Evolutionary conservation across 2,329 filamentous ascomycete species (phyloP), one percentile per base, ranked within the genome.

Genomic region (Colletotrichum caudatum): DNA sequence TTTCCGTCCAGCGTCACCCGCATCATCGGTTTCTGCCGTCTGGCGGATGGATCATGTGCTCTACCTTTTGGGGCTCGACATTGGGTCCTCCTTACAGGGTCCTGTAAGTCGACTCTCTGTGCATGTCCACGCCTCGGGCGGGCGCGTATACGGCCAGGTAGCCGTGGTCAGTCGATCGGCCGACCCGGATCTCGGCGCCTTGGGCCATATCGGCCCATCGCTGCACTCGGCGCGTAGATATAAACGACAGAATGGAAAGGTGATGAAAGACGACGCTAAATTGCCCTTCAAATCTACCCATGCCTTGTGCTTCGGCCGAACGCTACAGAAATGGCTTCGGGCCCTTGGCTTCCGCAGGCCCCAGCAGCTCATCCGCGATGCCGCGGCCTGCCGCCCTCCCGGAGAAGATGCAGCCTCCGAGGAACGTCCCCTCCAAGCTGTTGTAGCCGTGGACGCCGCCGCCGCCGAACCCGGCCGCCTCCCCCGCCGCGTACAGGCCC

Each of bases 371-470:
- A 4, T 85, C 83, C 0, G 84, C 87, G 74, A 91, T 86, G 0
- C 84, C 87, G 12, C 84, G 80, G 0, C 89, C 89, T 0, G 88
- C 89, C 0, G 85, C 85, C 7, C 88, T 80, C 0, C 89, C 89
- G 0, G 88, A 90, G 74, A 91, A 91, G 74, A 91, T 90, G 70
- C 89, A 91, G 0, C 89, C 89, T 18, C 89, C 89, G 5, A 91
- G 75, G 75, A 91, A 91, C 0, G 89, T 90, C 0, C 89, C 89
- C 77, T 91, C 89, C 46, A 91, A 84, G 1, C 89, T 87, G 74
- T 83, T 89, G 75, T 91, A 90, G 0, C 89, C 89, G 74, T 91
- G 89, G 0, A 90, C 86, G 20, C 89, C 89, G 2, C 89, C 89
- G 2, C 89, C 89, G 0, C 89, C 89, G 69, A 91, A 91, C 0